A percentile compares a stretch with the other conserved stretches of the same genome.
Evolutionary conservation across 176 grass and related monocot genomes (phyloP).

Genomic region (Zizania latifolia): DNA sequence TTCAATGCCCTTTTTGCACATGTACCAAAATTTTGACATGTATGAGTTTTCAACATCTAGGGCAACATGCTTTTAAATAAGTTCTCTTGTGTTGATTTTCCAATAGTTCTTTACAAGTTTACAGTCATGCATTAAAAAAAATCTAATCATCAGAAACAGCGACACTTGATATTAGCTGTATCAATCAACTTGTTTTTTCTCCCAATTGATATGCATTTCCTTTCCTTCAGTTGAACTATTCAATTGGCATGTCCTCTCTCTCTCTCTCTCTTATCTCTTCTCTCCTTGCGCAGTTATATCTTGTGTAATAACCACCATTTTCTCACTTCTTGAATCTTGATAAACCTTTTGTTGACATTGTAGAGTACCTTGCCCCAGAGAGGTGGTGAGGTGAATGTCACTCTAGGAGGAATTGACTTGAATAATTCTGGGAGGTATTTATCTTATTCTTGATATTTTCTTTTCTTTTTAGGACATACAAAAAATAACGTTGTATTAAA

Average conservation of each 20-base stretch:
- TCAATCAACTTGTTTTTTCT: conserved; percentile 22
- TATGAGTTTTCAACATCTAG: neutral
- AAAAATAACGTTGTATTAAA: conserved; percentile 13
- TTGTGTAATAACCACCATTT: neutral
- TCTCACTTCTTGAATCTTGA: conserved; percentile 25
- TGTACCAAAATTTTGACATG: neutral
- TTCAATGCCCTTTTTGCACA: neutral
- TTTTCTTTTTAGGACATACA: neutral
- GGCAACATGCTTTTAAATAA: conserved; percentile 18
- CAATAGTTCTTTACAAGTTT: neutral
- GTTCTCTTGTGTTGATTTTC: neutral
- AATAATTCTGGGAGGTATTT: conserved; percentile 99
- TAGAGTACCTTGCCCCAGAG: conserved; percentile 89
- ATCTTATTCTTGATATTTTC: conserved; percentile 9
- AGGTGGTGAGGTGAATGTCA: conserved; percentile 88
- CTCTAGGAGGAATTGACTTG: conserved; percentile 95
- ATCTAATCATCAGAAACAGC: neutral
- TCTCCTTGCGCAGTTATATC: neutral
- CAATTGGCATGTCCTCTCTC: neutral
- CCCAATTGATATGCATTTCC: conserved; percentile 2
- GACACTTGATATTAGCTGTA: neutral
- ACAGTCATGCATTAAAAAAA: conserved; percentile 4
- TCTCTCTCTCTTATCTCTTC: neutral
- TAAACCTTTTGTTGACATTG: conserved; percentile 29
- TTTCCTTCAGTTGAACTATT: conserved; percentile 5